Base-by-base conservation (phyloP, 257 asterid species). In the Nicotiana benthamiana region DNA sequence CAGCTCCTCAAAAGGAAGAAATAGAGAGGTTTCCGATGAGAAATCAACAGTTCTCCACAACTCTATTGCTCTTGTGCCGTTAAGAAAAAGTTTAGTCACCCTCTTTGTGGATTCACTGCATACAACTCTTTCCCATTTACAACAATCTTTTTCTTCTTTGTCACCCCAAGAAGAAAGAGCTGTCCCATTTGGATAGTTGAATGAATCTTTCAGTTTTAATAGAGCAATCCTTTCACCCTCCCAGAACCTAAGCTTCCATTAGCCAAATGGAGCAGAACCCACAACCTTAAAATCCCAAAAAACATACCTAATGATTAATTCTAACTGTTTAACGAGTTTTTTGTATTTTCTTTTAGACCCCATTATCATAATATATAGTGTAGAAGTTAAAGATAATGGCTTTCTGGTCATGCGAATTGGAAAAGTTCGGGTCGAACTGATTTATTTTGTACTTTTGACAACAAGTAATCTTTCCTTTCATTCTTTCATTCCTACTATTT, bases 201-300 rank as follows among this genome's bases (percentile, higher is more conserved):
- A 70, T 8, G 78, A 79, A 61, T 82, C 60, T 75, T 82, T 85
- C 8, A 85, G 75, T 22, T 85, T 82, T 75, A 85, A 32, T 51
- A 84, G 87, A n/a, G 54, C 85, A 48, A 57, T 56, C 18, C 79
- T 81, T 61, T 84, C 87, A 61, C 82, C 82, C 16, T 81, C 87
- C 56, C 66, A 12, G 81, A 84, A 7, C 82, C 75, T 56, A 64
- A 80, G 57, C 83, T 75, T 43, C 64, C 75, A 75, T 80, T 16
- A 20, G 12, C 26, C 54, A 36, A 13, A 7, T 59, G 26, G 4
- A 56, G 62, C 26, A 56, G 26, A 56, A 56, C 26, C 22, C 12
- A 56, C n/a, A 56, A 9, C 30, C 13, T 3, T 27, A 59, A 56
- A 18, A 56, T 56, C 11, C 3, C 62, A 18, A 56, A 59, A 13